phyloP scores from a whole-genome alignment of 176 grass and related monocot species.

The Hsuehochloa calcarea region DNA sequence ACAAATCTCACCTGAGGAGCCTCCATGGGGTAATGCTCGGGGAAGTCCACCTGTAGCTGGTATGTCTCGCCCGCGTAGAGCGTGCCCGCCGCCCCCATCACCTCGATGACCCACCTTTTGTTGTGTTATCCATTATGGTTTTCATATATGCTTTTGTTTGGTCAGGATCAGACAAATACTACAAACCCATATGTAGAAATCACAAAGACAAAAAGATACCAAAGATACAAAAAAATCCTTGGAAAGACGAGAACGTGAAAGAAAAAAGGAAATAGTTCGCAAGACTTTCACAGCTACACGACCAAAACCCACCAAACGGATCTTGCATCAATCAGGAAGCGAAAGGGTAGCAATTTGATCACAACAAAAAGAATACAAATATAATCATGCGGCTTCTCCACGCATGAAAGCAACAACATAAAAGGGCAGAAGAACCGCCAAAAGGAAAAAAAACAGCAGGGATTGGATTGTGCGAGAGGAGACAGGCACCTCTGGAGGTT shows the following conservation, averaged over 20 bases:
- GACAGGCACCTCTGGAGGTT: conserved; percentile 67
- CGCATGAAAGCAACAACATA: background rate
- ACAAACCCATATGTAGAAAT: background rate
- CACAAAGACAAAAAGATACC: background rate
- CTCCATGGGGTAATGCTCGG: conserved; percentile 97
- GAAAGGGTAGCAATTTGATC: background rate
- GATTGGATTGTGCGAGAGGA: background rate
- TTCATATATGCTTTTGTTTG: conserved; percentile 3
- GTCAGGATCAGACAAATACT: conserved; percentile 15
- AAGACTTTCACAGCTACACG: background rate
- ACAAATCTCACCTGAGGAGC: conserved; percentile 60
- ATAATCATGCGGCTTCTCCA: background rate
- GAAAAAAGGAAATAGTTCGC: background rate
- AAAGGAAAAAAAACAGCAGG: background rate
- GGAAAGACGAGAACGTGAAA: background rate
- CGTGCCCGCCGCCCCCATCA: conserved; percentile 63
- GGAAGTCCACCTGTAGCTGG: conserved; percentile 91
- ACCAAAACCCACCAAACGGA: background rate
- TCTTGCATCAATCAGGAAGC: background rate
- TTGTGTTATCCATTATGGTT: conserved; percentile 8
- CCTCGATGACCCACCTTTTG: conserved; percentile 87
- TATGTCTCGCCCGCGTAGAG: conserved; percentile 71
- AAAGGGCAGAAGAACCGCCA: background rate
- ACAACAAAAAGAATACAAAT: background rate
- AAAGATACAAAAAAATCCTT: background rate